Evolutionary conservation across 1,139 yeast species (phyloP), one percentile per base, ranked within the genome.

Genomic region (Yamadazyma sp.): DNA sequence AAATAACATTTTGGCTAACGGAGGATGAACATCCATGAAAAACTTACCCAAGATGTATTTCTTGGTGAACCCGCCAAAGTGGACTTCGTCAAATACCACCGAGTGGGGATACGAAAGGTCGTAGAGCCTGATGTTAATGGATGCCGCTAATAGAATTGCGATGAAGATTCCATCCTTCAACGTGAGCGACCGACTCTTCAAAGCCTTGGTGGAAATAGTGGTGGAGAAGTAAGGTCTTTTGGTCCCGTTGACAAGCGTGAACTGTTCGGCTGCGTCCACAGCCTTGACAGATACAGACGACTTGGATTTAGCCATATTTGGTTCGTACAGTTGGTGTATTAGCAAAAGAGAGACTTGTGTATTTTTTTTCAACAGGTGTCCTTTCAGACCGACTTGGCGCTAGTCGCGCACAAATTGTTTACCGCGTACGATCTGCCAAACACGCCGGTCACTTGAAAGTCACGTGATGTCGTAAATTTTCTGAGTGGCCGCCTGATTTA

Each of bases 11-110:
- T 88, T 88, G 35, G 96, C 95, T 55, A 88, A 73, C 4, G 97
- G 97, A 20, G 97, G 97, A 60, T 89, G 96, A 39, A 88, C 96
- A 62, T 89, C 96, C 86, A 89, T 83, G 65, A 89, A 88, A 62
- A 74, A 86, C 15, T 64, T 64, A 28, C 92, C 89, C 47, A 72
- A 66, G 45, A 86, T 80, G 63, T 86, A 86, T 56, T 84, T 81
- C 44, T 78, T 69, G 29, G 94, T 86, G 62, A 84, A 84, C 16
- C 86, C 87, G 41, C 94, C 94, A 46, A 84, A 84, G 47, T 56
- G 71, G 28, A 55, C 67, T 39, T 59, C 78, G 53, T 59, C 72
- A 41, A 57, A 65, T 12, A 56, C 76, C 22, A 61, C 72, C 24
- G 61, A 57, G 35, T 57, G 39, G 6, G 76, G 76, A 18, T 33